phyloP scores from a whole-genome alignment of 371 early-diverging fungal species.

The Zychaea mexicana region DNA sequence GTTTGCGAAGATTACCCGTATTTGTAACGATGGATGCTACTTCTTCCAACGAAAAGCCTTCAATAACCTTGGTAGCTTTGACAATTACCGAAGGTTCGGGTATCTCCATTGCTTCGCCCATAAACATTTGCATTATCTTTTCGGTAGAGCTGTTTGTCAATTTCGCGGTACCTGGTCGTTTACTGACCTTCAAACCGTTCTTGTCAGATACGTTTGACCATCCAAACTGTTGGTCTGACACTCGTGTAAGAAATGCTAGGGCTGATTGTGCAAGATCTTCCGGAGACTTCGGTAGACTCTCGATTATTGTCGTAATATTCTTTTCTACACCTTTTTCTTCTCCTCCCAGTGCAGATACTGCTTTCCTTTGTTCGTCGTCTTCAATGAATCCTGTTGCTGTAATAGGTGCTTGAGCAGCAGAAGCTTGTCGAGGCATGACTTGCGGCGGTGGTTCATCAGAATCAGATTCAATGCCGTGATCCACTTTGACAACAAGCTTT shows the following conservation, averaged over 20 bases:
- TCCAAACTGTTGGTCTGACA: constrained; percentile 45
- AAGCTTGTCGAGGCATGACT: neutral
- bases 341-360: neutral
- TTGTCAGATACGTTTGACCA: constrained; percentile 57
- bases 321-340: neutral
- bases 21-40: constrained; percentile 55
- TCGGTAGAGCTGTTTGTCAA: neutral
- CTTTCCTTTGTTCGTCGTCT: neutral
- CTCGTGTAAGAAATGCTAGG: constrained; percentile 29
- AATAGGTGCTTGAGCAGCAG: neutral
- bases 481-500: neutral
- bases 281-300: constrained; percentile 20
- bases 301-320: constrained; percentile 1
- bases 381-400: neutral
- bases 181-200: constrained; percentile 45
- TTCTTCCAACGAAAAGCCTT: constrained; percentile 60
- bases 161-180: constrained; percentile 34
- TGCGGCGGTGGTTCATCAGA: neutral
- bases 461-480: neutral
- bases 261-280: constrained; percentile 34
- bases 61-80: constrained; percentile 59
- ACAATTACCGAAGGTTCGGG: constrained; percentile 56
- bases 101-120: constrained; percentile 25
- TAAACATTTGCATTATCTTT: neutral
- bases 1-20: constrained; percentile 34